phyloP scores from a whole-genome alignment of 345 rosid species.

The Psidium guajava region DNA sequence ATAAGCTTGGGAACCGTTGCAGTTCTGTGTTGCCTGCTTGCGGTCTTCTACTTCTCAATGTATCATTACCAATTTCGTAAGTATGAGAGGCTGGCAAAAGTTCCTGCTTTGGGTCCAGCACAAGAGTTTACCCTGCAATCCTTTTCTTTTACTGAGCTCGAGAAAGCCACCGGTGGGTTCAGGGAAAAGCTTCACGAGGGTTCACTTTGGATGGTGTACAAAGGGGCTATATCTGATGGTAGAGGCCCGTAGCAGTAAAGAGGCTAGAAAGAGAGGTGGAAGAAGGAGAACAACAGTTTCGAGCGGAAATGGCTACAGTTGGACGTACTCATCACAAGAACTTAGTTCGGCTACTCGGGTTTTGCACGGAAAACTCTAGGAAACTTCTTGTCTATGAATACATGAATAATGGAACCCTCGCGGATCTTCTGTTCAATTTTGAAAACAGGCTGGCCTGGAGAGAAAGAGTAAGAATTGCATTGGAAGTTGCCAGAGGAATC shows the following conservation, averaged over 20 bases:
- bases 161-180: conserved; percentile 9
- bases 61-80: not conserved
- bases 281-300: conserved; percentile 10
- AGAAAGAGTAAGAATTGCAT: not conserved
- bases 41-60: conserved; percentile 1
- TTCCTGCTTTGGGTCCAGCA: not conserved
- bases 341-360: conserved; percentile 13
- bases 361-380: conserved; percentile 4
- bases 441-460: not conserved
- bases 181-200: conserved; percentile 7
- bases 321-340: conserved; percentile 18
- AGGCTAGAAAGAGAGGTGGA: conserved; percentile 10
- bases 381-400: conserved; percentile 4
- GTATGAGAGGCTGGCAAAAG: not conserved
- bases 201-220: conserved; percentile 7
- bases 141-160: conserved; percentile 4
- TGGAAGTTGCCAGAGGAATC: conserved; percentile 1
- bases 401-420: not conserved
- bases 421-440: not conserved
- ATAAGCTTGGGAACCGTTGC: not conserved
- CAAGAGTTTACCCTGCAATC: conserved; percentile 2
- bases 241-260: conserved; percentile 2
- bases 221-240: not conserved
- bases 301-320: conserved; percentile 10
- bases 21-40: not conserved